These are phyloP conservation scores for Fusarium tupiense DNA, from an alignment of 2,329 filamentous ascomycete species.

Conservation along the genomic window DNA sequence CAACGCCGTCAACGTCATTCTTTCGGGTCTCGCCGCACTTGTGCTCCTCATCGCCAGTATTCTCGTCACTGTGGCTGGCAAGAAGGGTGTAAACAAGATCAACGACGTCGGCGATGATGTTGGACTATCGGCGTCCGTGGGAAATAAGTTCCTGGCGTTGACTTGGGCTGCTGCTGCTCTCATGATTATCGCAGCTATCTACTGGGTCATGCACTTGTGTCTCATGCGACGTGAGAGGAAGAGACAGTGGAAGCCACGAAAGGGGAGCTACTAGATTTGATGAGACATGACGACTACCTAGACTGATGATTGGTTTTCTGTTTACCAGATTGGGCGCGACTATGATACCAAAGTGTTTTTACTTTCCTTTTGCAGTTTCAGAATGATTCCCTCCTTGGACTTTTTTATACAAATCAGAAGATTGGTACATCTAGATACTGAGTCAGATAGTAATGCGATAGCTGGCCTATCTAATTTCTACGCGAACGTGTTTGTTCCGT, in stretches of 20 bases:
- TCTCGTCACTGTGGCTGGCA: conserved; percentile 53
- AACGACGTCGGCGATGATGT: conserved; percentile 55
- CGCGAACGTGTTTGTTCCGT: not conserved
- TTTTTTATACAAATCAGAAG: not conserved
- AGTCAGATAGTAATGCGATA: conserved; percentile 32
- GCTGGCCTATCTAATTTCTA: conserved; percentile 25
- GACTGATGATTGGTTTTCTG: conserved; percentile 20
- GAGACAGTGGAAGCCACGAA: conserved; percentile 41
- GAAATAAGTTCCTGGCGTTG: conserved; percentile 56
- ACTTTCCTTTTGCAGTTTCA: conserved; percentile 10
- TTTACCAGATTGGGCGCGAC: conserved; percentile 4
- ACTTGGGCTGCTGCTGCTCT: conserved; percentile 59
- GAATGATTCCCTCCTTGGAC: conserved; percentile 1
- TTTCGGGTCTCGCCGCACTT: conserved; percentile 50
- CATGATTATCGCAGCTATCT: conserved; percentile 53
- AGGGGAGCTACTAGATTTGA: conserved; percentile 43
- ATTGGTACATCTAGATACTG: conserved; percentile 3
- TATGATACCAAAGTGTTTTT: conserved; percentile 37
- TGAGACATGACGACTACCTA: conserved; percentile 7
- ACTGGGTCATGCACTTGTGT: conserved; percentile 53
- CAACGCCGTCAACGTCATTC: conserved; percentile 50
- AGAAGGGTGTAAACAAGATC: conserved; percentile 54
- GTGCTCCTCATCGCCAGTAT: conserved; percentile 55
- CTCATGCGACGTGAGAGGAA: conserved; percentile 42
- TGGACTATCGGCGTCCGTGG: conserved; percentile 56